Base-by-base conservation (phyloP, 2,329 filamentous ascomycete species). In the Zymoseptoria ardabiliae region DNA sequence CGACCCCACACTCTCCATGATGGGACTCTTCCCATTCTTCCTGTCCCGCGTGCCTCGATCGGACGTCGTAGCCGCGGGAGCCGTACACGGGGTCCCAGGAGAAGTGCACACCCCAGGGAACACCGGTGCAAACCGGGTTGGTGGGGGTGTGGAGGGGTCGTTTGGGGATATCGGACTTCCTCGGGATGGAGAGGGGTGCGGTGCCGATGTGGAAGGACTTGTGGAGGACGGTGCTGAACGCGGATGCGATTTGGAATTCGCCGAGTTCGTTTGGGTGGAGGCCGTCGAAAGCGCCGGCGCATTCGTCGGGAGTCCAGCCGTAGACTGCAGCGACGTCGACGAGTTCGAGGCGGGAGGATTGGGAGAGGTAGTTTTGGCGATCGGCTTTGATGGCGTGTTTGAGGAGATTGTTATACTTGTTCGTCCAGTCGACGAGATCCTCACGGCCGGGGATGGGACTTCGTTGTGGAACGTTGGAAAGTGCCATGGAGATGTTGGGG, bases 161-260 rank as follows among this genome's bases (percentile, higher is more conserved):
- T 20, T 41, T 50, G 6, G 62, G 58, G 0, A 66, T 58, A n/a
- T n/a, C n/a, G n/a, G n/a, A n/a, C 13, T 57, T 5, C 2, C 20
- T 23, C 1, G 60, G 60, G 2, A 66, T 48, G 4, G 50, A 28
- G 22, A 64, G 25, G 7, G 57, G 41, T 23, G 28, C 30, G 17
- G 10, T 51, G 5, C 63, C 63, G 53, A 59, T 19, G 7, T 55
- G 35, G 30, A 59, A 63, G 3, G 50, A 54, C 0, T 66, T 53
- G 23, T 68, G 49, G 9, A 77, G 68, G 7, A 69, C 68, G 9
- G 62, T 55, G 2, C 71, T 69, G 64, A 78, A 79, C 9, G 75
- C 76, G 50, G 70, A 64, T 2, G 77, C 75, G 55, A 79, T 75
- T 57, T 78, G 69, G 61, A 69, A 76, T 54, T 79, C 76, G 17